phyloP scores from a whole-genome alignment of 2,329 filamentous ascomycete genomes.

The Diatrype stigma region DNA sequence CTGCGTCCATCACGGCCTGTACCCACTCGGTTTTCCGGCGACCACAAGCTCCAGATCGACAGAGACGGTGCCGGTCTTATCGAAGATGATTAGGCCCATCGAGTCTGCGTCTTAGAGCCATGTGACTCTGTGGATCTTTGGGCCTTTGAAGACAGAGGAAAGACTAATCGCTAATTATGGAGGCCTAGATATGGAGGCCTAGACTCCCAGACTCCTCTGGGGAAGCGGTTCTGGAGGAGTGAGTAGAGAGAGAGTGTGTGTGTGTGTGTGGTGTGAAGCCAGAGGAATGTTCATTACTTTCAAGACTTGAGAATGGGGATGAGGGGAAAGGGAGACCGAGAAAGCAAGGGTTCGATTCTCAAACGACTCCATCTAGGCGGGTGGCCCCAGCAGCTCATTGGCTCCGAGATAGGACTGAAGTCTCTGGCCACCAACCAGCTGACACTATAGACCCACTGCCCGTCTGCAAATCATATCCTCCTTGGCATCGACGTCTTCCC shows the following conservation, averaged over 20 bases:
- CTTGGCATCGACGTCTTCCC: constrained; percentile 18
- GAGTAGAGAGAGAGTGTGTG: constrained; percentile 14
- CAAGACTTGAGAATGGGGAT: background rate
- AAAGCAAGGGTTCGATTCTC: constrained; percentile 6
- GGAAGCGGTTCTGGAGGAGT: constrained; percentile 3
- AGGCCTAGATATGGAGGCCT: constrained; percentile 11
- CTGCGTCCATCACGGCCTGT: background rate
- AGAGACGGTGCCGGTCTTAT: background rate
- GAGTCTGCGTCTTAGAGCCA: constrained; percentile 5
- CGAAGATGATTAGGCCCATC: background rate
- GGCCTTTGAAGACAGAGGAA: constrained; percentile 18
- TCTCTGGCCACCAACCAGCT: constrained; percentile 33
- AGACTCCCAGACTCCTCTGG: constrained; percentile 15
- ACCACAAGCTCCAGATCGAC: background rate
- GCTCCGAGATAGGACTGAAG: constrained; percentile 9
- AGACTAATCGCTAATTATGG: no score
- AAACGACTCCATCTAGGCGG: background rate
- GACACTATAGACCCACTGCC: constrained; percentile 31
- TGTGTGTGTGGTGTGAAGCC: background rate
- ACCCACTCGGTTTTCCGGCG: background rate
- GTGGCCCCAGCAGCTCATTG: constrained; percentile 7
- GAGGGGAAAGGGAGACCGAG: constrained; percentile 7
- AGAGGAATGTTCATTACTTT: background rate
- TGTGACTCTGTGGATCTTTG: constrained; percentile 29
- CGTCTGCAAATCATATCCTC: constrained; percentile 33